Evolutionary conservation across 768 basidiomycete genomes (phyloP).

Genomic region (Phylloporus sp.): DNA sequence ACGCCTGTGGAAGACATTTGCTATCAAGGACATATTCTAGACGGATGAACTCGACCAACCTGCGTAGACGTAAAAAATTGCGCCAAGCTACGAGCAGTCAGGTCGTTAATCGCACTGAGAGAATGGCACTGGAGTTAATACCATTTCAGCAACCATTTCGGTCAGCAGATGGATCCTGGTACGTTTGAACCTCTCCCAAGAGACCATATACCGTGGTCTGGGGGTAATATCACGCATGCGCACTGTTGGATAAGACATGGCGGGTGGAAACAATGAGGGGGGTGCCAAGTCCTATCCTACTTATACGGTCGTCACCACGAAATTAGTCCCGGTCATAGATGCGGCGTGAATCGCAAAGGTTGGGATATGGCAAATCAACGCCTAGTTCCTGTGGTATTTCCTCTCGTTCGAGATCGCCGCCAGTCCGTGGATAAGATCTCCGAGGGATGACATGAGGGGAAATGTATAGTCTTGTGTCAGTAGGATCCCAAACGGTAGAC

Average conservation of each 20-base stretch:
- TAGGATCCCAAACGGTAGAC: slow-evolving; percentile 1
- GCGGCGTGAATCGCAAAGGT: not conserved
- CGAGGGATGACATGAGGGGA: not conserved
- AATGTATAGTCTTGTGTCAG: not conserved
- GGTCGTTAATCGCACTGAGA: slow-evolving; percentile 1
- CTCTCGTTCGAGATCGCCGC: not conserved
- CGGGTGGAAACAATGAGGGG: not conserved
- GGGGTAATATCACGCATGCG: slow-evolving; percentile 41
- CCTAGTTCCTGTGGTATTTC: slow-evolving; percentile 1
- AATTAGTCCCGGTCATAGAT: not conserved
- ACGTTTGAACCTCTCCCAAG: slow-evolving; percentile 51
- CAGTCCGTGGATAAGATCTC: slow-evolving; percentile 1
- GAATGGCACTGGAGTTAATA: slow-evolving; percentile 22
- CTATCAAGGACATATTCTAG: not conserved
- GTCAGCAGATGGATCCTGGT: slow-evolving; percentile 47
- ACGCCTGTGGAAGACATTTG: slow-evolving; percentile 35
- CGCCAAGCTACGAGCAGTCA: slow-evolving; percentile 43
- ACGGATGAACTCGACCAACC: slow-evolving; percentile 30
- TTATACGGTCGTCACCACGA: slow-evolving; percentile 8
- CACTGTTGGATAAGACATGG: slow-evolving; percentile 29
- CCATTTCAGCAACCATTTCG: slow-evolving; percentile 61
- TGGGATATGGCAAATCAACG: not conserved
- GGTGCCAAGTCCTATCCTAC: not conserved
- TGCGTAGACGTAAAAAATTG: slow-evolving; percentile 57
- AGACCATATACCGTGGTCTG: slow-evolving; percentile 37